These are phyloP conservation scores for Phytopythium boreale DNA, from an alignment of 352 stramenopile species.

Conservation along the genomic window DNA sequence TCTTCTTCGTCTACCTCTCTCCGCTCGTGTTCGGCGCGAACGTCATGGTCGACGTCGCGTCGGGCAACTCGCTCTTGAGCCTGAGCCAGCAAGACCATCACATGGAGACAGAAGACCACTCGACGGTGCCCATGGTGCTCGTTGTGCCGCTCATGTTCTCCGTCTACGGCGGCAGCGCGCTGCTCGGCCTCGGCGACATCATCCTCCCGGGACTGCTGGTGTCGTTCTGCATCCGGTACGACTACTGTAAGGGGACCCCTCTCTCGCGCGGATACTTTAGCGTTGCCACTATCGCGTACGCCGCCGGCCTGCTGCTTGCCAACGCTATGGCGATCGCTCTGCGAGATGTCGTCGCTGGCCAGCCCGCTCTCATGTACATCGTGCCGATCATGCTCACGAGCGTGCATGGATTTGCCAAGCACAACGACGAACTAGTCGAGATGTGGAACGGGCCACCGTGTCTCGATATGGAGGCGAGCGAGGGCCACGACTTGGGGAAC, in stretches of 20 bases:
- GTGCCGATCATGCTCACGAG: conserved; percentile 85
- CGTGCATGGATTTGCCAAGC: conserved; percentile 50
- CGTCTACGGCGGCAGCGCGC: conserved; percentile 80
- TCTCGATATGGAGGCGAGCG: conserved; percentile 19
- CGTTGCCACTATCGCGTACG: conserved; percentile 69
- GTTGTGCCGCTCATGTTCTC: conserved; percentile 90
- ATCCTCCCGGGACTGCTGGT: conserved; percentile 91
- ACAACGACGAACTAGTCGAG: conserved; percentile 52
- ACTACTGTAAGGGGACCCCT: conserved; percentile 67
- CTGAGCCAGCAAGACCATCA: conserved; percentile 8
- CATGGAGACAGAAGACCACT: conserved; percentile 22
- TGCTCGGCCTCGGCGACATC: conserved; percentile 94
- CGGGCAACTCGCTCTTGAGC: conserved; percentile 22
- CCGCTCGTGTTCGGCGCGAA: conserved; percentile 76
- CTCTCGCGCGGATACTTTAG: conserved; percentile 80
- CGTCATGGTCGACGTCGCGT: conserved; percentile 92
- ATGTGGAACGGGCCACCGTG: conserved; percentile 75
- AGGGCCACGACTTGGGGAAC: not conserved
- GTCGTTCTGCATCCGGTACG: conserved; percentile 89
- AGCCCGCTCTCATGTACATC: conserved; percentile 95
- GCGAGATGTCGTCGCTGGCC: conserved; percentile 81
- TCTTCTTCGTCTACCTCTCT: conserved; percentile 94
- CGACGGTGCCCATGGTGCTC: conserved; percentile 57
- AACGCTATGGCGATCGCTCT: conserved; percentile 92
- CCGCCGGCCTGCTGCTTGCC: conserved; percentile 87